Percentiles rank a stretch among this genome's conserved stretches.
Conservation (phyloP, 1,284 basidiomycete genomes). For the Retiboletus flavoniger region DNA sequence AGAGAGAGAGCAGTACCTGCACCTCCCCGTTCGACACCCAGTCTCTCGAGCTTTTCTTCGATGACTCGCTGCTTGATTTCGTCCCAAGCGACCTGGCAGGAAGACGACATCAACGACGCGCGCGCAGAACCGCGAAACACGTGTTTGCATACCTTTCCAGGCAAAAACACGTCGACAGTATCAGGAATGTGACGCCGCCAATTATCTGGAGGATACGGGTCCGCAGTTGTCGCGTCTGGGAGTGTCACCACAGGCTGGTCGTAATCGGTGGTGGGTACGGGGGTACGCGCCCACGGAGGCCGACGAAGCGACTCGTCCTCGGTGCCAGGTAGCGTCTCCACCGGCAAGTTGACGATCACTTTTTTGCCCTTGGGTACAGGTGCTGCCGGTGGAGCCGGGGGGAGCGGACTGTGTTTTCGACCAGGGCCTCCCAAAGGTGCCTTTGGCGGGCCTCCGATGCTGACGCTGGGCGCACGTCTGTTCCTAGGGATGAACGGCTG, state of each 20-base stretch:
- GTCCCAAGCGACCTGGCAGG: constrained; percentile 64
- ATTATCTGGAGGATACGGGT: constrained; percentile 60
- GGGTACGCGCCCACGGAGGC: constrained; percentile 60
- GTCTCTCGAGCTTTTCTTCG: constrained; percentile 73
- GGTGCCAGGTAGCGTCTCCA: constrained; percentile 53
- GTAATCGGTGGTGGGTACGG: constrained; percentile 47
- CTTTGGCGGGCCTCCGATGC: constrained; percentile 75
- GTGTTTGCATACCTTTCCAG: constrained; percentile 59
- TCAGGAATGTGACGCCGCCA: constrained; percentile 56
- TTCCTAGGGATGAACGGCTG: constrained; percentile 56
- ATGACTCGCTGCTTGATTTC: constrained; percentile 64
- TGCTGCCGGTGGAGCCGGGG: constrained; percentile 27
- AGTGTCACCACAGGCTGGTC: constrained; percentile 38
- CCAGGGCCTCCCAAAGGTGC: constrained; percentile 75
- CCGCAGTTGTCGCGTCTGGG: constrained; percentile 53
- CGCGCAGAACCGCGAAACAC: constrained; percentile 1
- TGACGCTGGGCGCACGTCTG: constrained; percentile 64
- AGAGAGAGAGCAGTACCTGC: constrained; percentile 56
- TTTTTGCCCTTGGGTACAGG: constrained; percentile 58
- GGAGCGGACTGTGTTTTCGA: constrained; percentile 68
- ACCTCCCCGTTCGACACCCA: constrained; percentile 68
- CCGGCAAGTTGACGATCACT: constrained; percentile 66
- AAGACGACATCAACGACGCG: constrained; percentile 13
- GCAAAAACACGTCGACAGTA: constrained; percentile 75
- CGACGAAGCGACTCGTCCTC: constrained; percentile 46